Percentiles rank a stretch among this genome's conserved stretches.
phyloP scores from a whole-genome alignment of 2,329 filamentous ascomycete species.

The Graphilbum ipis-grandicollis region DNA sequence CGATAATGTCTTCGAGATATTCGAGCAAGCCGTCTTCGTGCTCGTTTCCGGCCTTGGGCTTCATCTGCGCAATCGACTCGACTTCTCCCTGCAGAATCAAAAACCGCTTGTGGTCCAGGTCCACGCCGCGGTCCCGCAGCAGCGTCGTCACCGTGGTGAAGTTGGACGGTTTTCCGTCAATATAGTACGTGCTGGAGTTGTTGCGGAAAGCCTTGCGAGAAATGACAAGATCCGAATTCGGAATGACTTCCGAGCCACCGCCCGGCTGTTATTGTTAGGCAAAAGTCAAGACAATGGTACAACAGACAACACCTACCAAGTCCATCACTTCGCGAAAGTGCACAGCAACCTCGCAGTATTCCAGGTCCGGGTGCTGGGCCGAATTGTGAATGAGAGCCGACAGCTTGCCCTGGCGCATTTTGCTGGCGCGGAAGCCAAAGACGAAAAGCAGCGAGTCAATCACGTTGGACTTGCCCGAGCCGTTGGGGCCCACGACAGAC shows the following conservation, averaged over 20 bases:
- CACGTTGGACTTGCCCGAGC: constrained; percentile 96
- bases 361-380: constrained; percentile 65
- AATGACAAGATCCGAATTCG: constrained; percentile 70
- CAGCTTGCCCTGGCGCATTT: constrained; percentile 98
- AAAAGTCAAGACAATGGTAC: no score
- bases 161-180: constrained; percentile 75
- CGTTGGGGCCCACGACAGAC: constrained; percentile 93
- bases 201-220: constrained; percentile 93
- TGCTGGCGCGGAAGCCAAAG: constrained; percentile 97
- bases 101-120: constrained; percentile 96
- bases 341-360: constrained; percentile 88
- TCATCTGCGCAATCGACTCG: constrained; percentile 98
- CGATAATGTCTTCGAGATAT: constrained; percentile 96
- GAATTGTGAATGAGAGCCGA: constrained; percentile 97
- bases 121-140: constrained; percentile 73
- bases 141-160: constrained; percentile 84
- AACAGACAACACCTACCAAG: constrained; percentile 27
- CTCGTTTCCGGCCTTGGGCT: constrained; percentile 84
- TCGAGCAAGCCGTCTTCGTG: constrained; percentile 93
- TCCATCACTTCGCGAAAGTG: constrained; percentile 95
- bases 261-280: constrained; percentile 32
- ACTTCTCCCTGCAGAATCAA: constrained; percentile 95
- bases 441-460: constrained; percentile 96
- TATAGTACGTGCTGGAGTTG: constrained; percentile 96
- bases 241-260: constrained; percentile 59